phyloP scores from a whole-genome alignment of 768 basidiomycete genomes.

The Tulasnella sp. region DNA sequence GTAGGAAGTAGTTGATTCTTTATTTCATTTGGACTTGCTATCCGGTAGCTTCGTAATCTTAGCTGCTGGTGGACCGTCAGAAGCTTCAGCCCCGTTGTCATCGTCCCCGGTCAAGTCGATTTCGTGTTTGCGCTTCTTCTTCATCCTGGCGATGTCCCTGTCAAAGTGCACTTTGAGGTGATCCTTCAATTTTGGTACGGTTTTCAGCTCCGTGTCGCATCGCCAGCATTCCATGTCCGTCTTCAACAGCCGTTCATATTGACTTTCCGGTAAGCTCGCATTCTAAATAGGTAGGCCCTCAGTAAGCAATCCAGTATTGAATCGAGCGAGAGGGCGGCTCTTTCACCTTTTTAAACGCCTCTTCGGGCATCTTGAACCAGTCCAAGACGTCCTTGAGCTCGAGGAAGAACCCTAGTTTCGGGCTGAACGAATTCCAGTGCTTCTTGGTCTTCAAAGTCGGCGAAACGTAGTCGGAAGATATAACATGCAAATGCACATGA shows the following conservation, averaged over 20 bases:
- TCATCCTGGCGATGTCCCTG: slow-evolving; percentile 23
- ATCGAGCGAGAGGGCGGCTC: not conserved
- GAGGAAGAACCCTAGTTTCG: slow-evolving; percentile 72
- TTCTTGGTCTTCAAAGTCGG: slow-evolving; percentile 71
- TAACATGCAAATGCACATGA: slow-evolving; percentile 75
- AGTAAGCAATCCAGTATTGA: not conserved
- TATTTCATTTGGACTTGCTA: not conserved
- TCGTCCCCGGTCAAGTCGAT: slow-evolving; percentile 1
- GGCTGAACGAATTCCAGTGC: slow-evolving; percentile 88
- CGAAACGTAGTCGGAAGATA: slow-evolving; percentile 67
- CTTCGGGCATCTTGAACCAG: slow-evolving; percentile 49
- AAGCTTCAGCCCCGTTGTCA: not conserved
- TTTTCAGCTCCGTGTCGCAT: slow-evolving; percentile 51
- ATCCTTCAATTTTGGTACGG: slow-evolving; percentile 60
- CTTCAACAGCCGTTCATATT: slow-evolving; percentile 58
- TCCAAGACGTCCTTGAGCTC: slow-evolving; percentile 62
- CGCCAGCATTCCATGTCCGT: slow-evolving; percentile 56
- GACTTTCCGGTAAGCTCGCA: slow-evolving; percentile 2
- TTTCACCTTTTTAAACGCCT: slow-evolving; percentile 1
- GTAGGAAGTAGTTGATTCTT: not conserved
- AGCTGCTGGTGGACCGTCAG: not conserved
- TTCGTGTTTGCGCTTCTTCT: slow-evolving; percentile 47
- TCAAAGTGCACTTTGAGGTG: slow-evolving; percentile 36
- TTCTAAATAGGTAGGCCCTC: not conserved
- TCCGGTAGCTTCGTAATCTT: not conserved